phyloP scores from a whole-genome alignment of 306 rosid species.

The Gastrolobium villosum region DNA sequence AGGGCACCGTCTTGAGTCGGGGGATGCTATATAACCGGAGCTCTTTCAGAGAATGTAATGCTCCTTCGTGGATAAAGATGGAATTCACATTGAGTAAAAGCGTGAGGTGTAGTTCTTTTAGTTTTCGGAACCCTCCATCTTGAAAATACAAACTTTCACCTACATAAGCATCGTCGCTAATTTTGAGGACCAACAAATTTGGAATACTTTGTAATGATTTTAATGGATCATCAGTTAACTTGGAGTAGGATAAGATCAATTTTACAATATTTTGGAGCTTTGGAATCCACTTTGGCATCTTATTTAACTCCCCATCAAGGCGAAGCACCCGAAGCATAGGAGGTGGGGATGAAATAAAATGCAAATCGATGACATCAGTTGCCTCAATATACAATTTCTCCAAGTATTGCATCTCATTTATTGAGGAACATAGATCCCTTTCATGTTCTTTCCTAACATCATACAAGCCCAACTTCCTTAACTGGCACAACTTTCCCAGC shows the following conservation, averaged over 20 bases:
- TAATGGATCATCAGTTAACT: neutral
- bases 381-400: too few relatives aligned
- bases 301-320: neutral
- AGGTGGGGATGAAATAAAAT: too few relatives aligned
- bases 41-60: neutral
- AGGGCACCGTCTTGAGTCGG: neutral
- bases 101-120: neutral
- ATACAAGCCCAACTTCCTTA: neutral
- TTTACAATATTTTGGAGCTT: neutral
- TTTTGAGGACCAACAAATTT: neutral
- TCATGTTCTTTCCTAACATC: neutral
- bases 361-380: too few relatives aligned
- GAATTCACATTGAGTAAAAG: neutral
- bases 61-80: neutral
- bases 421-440: too few relatives aligned
- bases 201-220: neutral
- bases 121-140: neutral
- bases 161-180: neutral
- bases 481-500: neutral
- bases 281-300: neutral
- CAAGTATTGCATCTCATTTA: too few relatives aligned
- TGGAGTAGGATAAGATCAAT: neutral
- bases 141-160: conserved; percentile 5
- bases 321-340: neutral
- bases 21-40: neutral